Conservation (phyloP, 1,284 basidiomycete species). For the Paramarasmius palmivorus region DNA sequence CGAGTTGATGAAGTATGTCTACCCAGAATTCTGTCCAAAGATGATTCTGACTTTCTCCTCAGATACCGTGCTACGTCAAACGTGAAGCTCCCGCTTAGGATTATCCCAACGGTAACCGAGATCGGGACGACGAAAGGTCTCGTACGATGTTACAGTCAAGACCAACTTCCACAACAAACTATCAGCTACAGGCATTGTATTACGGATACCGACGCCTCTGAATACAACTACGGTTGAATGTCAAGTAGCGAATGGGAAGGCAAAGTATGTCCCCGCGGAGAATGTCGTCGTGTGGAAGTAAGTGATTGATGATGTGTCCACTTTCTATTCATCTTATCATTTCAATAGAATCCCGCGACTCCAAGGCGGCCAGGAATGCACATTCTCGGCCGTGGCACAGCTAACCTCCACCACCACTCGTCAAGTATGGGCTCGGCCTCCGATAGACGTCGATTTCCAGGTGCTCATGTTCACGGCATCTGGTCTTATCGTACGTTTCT, state of each 20-base stretch:
- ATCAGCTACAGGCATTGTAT: constrained; percentile 88
- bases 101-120: constrained; percentile 93
- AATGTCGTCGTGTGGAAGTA: constrained; percentile 99
- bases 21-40: constrained; percentile 7
- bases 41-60: constrained; percentile 10
- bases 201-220: constrained; percentile 94
- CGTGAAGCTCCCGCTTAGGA: constrained; percentile 89
- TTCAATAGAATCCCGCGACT: constrained; percentile 79
- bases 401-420: constrained; percentile 86
- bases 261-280: constrained; percentile 95
- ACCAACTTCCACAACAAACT: constrained; percentile 92
- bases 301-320: constrained; percentile 33
- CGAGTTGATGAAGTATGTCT: constrained; percentile 86
- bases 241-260: constrained; percentile 91
- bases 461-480: constrained; percentile 99
- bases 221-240: constrained; percentile 93
- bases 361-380: constrained; percentile 91
- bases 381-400: constrained; percentile 82
- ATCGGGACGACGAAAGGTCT: constrained; percentile 88
- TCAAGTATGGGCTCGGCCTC: constrained; percentile 96
- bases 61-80: constrained; percentile 96
- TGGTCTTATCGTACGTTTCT: constrained; percentile 92
- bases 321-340: constrained; percentile 5
- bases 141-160: constrained; percentile 88
- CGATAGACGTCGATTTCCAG: constrained; percentile 97